Conservation (phyloP, 1,284 basidiomycete species). For the Irpex rosettiformis region DNA sequence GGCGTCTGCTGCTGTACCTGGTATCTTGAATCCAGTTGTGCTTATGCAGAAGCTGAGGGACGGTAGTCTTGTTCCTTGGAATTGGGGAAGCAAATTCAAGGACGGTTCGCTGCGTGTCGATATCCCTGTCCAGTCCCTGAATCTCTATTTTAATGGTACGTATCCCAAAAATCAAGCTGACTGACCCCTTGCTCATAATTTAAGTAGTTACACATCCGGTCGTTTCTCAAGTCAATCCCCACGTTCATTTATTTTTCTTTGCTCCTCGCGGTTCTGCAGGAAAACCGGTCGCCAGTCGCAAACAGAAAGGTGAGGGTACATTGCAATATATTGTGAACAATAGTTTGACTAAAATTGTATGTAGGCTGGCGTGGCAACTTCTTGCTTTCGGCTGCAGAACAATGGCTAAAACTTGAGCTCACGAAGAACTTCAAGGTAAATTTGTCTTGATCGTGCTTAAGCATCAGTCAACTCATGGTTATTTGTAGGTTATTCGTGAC, state of each 20-base stretch:
- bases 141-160: constrained; percentile 88
- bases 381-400: constrained; percentile 86
- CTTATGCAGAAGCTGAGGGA: constrained; percentile 90
- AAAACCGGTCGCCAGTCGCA: constrained; percentile 88
- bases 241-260: constrained; percentile 98
- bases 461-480: background rate
- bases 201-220: constrained; percentile 87
- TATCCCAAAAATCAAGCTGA: constrained; percentile 7
- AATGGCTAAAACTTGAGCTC: constrained; percentile 91
- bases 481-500: constrained; percentile 77
- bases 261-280: constrained; percentile 92
- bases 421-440: constrained; percentile 90
- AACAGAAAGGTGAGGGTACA: constrained; percentile 70
- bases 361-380: constrained; percentile 95
- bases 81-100: constrained; percentile 90
- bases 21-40: constrained; percentile 85
- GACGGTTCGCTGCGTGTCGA: constrained; percentile 91
- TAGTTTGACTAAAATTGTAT: background rate
- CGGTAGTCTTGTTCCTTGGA: constrained; percentile 87
- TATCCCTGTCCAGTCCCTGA: constrained; percentile 90
- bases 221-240: constrained; percentile 95
- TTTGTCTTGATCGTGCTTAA: constrained; percentile 3
- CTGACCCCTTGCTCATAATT: background rate
- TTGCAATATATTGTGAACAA: background rate
- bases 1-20: constrained; percentile 83